A percentile compares a stretch with the other conserved stretches of the same genome.
phyloP scores from a whole-genome alignment of 768 basidiomycete genomes.

The Amanita pseudoporphyria region DNA sequence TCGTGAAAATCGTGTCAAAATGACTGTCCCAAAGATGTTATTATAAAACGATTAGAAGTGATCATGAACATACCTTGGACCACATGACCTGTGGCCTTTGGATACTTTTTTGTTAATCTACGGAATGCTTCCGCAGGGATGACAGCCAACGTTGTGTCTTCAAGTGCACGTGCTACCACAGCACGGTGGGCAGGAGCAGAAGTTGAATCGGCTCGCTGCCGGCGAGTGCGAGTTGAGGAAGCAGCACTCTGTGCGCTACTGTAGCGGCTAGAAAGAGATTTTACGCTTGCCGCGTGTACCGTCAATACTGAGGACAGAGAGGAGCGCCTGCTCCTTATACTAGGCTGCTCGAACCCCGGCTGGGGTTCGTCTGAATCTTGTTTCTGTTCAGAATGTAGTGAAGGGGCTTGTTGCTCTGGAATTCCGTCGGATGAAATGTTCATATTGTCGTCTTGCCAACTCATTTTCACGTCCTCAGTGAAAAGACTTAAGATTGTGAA shows the following conservation, averaged over 20 bases:
- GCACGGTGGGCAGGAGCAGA: conserved; percentile 44
- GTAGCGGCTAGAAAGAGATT: conserved; percentile 19
- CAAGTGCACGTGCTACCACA: conserved; percentile 85
- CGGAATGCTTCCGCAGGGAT: conserved; percentile 97
- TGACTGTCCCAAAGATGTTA: conserved; percentile 43
- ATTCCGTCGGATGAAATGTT: conserved; percentile 22
- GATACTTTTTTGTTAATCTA: conserved; percentile 89
- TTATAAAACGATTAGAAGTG: conserved; percentile 5
- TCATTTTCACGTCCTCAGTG: conserved; percentile 87
- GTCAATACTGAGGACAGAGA: conserved; percentile 64
- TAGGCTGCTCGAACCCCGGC: conserved; percentile 34
- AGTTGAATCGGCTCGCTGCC: conserved; percentile 11
- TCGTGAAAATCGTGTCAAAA: conserved; percentile 90
- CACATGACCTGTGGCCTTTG: conserved; percentile 94
- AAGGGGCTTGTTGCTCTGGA: conserved; percentile 15
- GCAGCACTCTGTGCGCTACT: conserved; percentile 16
- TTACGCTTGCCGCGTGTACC: conserved; percentile 37
- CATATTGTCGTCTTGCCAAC: conserved; percentile 70
- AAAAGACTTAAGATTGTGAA: conserved; percentile 97
- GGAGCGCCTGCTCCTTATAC: conserved; percentile 31
- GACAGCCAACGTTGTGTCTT: conserved; percentile 94
- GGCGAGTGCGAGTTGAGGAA: conserved; percentile 14
- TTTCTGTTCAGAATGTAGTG: conserved; percentile 22
- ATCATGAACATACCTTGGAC: conserved; percentile 60
- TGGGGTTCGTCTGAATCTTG: conserved; percentile 60